Conservation (phyloP, 352 stramenopile genomes). For the Globisporangium sylvaticum region DNA sequence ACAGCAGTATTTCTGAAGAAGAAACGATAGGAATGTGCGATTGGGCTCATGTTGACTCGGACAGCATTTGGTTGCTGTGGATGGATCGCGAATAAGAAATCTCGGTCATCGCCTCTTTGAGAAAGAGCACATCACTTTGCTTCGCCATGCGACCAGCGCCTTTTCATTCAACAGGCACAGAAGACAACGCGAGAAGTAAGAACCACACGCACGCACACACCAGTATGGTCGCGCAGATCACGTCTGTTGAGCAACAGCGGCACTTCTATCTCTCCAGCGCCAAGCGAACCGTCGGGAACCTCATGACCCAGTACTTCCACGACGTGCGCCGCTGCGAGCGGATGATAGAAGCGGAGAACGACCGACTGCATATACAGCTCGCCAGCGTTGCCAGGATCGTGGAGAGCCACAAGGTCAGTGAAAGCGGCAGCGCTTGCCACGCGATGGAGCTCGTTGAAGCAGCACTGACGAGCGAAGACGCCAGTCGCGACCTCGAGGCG, state of each 20-base stretch:
- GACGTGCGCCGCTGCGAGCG: neutral
- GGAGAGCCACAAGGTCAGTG: neutral
- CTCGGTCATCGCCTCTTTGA: too few relatives aligned
- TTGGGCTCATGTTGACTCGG: too few relatives aligned
- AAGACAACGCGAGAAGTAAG: neutral
- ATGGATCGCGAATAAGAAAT: too few relatives aligned
- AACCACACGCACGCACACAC: neutral
- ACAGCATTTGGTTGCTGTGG: too few relatives aligned
- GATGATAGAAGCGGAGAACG: constrained; percentile 5
- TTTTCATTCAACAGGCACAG: too few relatives aligned
- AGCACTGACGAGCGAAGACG: neutral
- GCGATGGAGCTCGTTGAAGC: neutral
- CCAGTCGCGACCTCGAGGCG: neutral
- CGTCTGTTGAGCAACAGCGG: neutral
- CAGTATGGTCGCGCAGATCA: neutral
- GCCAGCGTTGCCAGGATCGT: neutral
- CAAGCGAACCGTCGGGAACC: neutral
- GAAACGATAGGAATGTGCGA: too few relatives aligned
- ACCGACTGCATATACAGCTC: neutral
- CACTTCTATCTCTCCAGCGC: neutral
- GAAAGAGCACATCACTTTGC: too few relatives aligned
- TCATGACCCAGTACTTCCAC: neutral
- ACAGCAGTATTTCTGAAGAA: too few relatives aligned
- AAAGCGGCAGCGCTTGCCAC: neutral
- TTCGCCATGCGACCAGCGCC: too few relatives aligned